Conservation (phyloP, 306 rosid genomes). For the Glycine latifolia region DNA sequence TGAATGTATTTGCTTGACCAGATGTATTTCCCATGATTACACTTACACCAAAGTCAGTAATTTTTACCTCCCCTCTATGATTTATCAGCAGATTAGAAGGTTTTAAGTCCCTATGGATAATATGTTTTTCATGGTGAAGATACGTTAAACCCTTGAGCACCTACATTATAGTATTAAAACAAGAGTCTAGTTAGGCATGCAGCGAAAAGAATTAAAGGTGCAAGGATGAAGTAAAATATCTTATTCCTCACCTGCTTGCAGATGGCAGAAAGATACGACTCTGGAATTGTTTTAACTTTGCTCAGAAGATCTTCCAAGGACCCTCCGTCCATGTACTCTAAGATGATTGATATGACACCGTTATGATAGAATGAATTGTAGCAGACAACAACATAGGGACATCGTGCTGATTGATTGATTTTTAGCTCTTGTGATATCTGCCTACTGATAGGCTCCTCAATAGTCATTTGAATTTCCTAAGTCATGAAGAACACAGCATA, state of each 20-base stretch:
- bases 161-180: conserved; percentile 48
- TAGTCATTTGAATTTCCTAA: conserved; percentile 87
- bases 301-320: conserved; percentile 83
- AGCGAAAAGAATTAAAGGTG: not conserved
- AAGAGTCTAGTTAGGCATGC: conserved; percentile 18
- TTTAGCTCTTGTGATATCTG: conserved; percentile 83
- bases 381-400: conserved; percentile 84
- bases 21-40: conserved; percentile 82
- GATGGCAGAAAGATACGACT: conserved; percentile 78
- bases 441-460: conserved; percentile 71
- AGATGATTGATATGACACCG: conserved; percentile 84
- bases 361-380: conserved; percentile 82
- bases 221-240: conserved; percentile 2
- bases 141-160: conserved; percentile 84
- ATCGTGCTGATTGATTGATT: conserved; percentile 87
- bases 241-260: conserved; percentile 75
- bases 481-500: conserved; percentile 33
- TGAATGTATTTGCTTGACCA: conserved; percentile 86
- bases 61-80: conserved; percentile 95
- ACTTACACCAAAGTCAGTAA: conserved; percentile 98
- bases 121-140: conserved; percentile 90
- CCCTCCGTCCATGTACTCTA: conserved; percentile 99
- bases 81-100: conserved; percentile 90
- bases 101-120: conserved; percentile 93
- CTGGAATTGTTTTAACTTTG: conserved; percentile 81